Evolutionary conservation across 495 filamentous ascomycete species (phyloP), one percentile per base, ranked within the genome.

Genomic region (Cercophora scortea): DNA sequence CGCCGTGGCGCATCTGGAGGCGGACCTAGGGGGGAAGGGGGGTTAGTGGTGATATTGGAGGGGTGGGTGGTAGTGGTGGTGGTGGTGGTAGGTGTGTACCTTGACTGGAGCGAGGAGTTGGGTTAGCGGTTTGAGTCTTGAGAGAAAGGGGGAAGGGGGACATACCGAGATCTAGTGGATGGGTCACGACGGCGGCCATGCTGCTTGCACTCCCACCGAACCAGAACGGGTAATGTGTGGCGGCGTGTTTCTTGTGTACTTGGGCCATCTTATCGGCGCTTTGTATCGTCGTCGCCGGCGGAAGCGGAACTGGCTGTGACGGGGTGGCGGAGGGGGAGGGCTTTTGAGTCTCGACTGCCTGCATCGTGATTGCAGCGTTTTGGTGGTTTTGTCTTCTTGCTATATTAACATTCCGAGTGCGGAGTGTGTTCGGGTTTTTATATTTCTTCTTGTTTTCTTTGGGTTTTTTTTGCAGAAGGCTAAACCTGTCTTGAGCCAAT

Each of bases 171-270:
- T 95, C 89, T 59, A 96, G 74, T 32, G 91, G 91, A 74, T 96
- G 91, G 34, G 91, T 96, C 18, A 94, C 83, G 57, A 81, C 83
- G 10, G 91, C 91, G 36, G 91, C 90, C 72, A 94, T 85, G 67
- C 87, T 92, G 57, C 86, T 90, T 16, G 91, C 88, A 61, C 86
- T 92, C 18, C 91, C 91, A 39, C 91, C 91, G 69, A 96, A 95
- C 91, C 91, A 96, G 72, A 96, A 93, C 32, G 87, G 87, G 66
- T 89, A 89, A 54, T 79, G 77, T 40, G 85, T 72, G 7, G 60
- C 52, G 7, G 60, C 52, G 55, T 71, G 63, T 49, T 75, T 76
- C 36, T 50, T 32, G n/a, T 39, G 8, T 38, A 4, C 15, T 25
- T 48, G 46, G 10, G 43, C 6, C 17, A 45, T 18, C 17, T 25